A percentile compares a stretch with the other conserved stretches of the same genome.
These are phyloP conservation scores for Boehmeria nivea DNA, from an alignment of 306 rosid genomes.

Conservation along the genomic window DNA sequence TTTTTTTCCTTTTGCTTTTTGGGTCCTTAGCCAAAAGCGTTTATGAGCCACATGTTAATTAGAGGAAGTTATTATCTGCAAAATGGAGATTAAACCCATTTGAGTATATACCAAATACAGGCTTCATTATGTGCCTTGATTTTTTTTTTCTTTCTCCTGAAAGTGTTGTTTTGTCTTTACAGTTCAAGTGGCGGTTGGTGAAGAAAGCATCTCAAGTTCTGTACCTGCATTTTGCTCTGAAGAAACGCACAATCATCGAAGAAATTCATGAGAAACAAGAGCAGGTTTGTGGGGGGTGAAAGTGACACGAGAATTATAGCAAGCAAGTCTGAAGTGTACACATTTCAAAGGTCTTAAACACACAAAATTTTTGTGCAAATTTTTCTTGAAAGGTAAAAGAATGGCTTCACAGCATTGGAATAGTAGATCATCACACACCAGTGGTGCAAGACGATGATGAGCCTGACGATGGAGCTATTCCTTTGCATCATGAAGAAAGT, in stretches of 20 bases:
- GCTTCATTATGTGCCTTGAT: too few relatives aligned
- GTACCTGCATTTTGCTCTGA: conserved; percentile 75
- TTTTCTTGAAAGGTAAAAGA: conserved; percentile 59
- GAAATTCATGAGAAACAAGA: conserved; percentile 79
- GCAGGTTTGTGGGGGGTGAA: conserved; percentile 52
- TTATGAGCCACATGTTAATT: too few relatives aligned
- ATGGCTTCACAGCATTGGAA: conserved; percentile 87
- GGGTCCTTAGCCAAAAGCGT: too few relatives aligned
- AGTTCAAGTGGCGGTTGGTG: conserved; percentile 78
- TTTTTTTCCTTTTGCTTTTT: too few relatives aligned
- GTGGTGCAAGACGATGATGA: conserved; percentile 77
- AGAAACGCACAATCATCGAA: conserved; percentile 76
- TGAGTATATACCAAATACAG: too few relatives aligned
- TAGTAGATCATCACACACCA: conserved; percentile 71
- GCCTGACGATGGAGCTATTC: conserved; percentile 74
- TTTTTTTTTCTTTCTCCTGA: too few relatives aligned
- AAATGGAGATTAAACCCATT: too few relatives aligned
- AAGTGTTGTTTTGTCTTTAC: background rate
- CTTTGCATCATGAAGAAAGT: conserved; percentile 56
- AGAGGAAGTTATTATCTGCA: too few relatives aligned
- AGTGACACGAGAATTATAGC: background rate
- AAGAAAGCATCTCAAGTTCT: conserved; percentile 97
- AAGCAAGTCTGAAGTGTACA: too few relatives aligned
- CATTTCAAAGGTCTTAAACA: too few relatives aligned
- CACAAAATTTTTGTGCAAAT: conserved; percentile 6